These are phyloP conservation scores for Tricholoma hemisulphureum DNA, from an alignment of 768 basidiomycete genomes.

Conservation along the genomic window DNA sequence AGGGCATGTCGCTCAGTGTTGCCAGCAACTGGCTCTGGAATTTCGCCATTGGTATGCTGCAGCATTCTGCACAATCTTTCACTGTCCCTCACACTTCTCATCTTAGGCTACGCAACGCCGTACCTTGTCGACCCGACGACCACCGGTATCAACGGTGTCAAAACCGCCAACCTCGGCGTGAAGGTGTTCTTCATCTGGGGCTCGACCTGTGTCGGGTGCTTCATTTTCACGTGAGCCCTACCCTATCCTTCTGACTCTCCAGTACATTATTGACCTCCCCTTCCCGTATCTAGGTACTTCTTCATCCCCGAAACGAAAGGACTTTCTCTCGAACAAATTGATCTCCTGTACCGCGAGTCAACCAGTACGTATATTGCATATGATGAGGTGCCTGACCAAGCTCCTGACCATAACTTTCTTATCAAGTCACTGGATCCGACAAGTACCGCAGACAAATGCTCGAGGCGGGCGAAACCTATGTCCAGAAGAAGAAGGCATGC, in stretches of 20 bases:
- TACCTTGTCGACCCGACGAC: slow-evolving; percentile 49
- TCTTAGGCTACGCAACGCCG: slow-evolving; percentile 38
- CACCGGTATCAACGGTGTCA: slow-evolving; percentile 19
- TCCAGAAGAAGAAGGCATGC: slow-evolving; percentile 1
- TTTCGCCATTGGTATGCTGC: slow-evolving; percentile 61
- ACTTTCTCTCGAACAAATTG: slow-evolving; percentile 26
- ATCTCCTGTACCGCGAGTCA: slow-evolving; percentile 24
- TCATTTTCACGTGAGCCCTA: slow-evolving; percentile 74
- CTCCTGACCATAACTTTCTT: not conserved
- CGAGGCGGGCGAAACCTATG: slow-evolving; percentile 16
- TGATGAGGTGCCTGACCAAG: too few species aligned
- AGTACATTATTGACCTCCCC: not conserved
- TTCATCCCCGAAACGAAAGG: slow-evolving; percentile 25
- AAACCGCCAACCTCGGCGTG: slow-evolving; percentile 50
- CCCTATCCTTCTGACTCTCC: slow-evolving; percentile 29
- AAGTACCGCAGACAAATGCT: slow-evolving; percentile 17
- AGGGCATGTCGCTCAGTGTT: slow-evolving; percentile 76
- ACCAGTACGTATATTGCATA: slow-evolving; percentile 7
- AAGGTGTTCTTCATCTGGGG: slow-evolving; percentile 91
- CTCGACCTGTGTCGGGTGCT: slow-evolving; percentile 61
- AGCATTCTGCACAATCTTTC: slow-evolving; percentile 5
- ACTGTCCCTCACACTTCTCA: not conserved
- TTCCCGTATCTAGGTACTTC: slow-evolving; percentile 13
- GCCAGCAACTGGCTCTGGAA: slow-evolving; percentile 81
- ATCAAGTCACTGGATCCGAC: slow-evolving; percentile 17